These are phyloP conservation scores for Hordeum vulgare DNA, from an alignment of 176 grass and related monocot species.

Conservation along the genomic window MorexV3_pseudomolecules_assembly NC_058522.1:336264881-336265380, in stretches of 20 bases:
- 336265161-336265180: slow-evolving; percentile 41
- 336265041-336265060: slow-evolving; percentile 43
- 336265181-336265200: slow-evolving; percentile 42
- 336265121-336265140: slow-evolving; percentile 24
- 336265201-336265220: slow-evolving; percentile 37
- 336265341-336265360: slow-evolving; percentile 39
- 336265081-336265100: slow-evolving; percentile 55
- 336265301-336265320: slow-evolving; percentile 17
- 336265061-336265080: slow-evolving; percentile 32
- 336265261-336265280: slow-evolving; percentile 31
- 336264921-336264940: neutral
- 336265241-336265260: slow-evolving; percentile 62
- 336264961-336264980: neutral
- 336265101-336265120: slow-evolving; percentile 36
- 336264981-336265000: neutral
- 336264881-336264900: neutral
- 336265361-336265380: slow-evolving; percentile 24
- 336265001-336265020: slow-evolving; percentile 60
- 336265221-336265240: slow-evolving; percentile 14
- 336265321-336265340: slow-evolving; percentile 8
- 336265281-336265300: slow-evolving; percentile 1
- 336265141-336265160: slow-evolving; percentile 60
- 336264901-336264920: neutral
- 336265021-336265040: slow-evolving; percentile 43
- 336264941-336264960: neutral